Evolutionary conservation across 2,329 filamentous ascomycete species (phyloP).

Genomic region (Aspergillus viridinutans): DNA sequence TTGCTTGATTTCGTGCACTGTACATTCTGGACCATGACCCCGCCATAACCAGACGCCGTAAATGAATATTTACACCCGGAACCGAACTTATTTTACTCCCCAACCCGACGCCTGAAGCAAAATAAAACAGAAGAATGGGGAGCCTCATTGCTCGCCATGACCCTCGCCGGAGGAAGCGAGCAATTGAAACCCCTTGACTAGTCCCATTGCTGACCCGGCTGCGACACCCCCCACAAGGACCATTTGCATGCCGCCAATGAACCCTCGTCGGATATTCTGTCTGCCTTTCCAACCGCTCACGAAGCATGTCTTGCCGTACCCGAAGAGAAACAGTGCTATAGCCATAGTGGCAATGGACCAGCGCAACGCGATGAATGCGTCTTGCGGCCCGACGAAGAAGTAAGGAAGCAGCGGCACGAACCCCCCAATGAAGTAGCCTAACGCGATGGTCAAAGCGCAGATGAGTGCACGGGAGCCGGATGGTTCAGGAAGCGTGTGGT

Average conservation of each 20-base stretch:
- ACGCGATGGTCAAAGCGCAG: slow-evolving; percentile 37
- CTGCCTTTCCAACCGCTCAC: slow-evolving; percentile 35
- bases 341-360: slow-evolving; percentile 51
- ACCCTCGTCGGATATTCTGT: slow-evolving; percentile 29
- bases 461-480: slow-evolving; percentile 35
- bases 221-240: slow-evolving; percentile 38
- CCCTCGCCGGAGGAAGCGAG: slow-evolving; percentile 16
- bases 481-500: slow-evolving; percentile 37
- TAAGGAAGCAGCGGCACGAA: slow-evolving; percentile 52
- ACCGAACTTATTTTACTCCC: not conserved
- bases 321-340: slow-evolving; percentile 48
- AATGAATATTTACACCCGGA: not conserved
- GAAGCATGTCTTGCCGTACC: slow-evolving; percentile 47
- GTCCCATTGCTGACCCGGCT: slow-evolving; percentile 38
- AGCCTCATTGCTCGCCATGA: slow-evolving; percentile 8
- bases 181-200: slow-evolving; percentile 37
- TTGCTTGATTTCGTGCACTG: not conserved
- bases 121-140: not conserved
- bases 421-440: slow-evolving; percentile 42
- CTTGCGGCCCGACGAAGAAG: slow-evolving; percentile 64
- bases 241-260: slow-evolving; percentile 37
- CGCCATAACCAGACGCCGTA: not conserved
- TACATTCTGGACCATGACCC: not conserved
- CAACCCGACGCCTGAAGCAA: not conserved
- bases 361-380: slow-evolving; percentile 72